Base-by-base conservation (phyloP, 352 stramenopile species). In the Phytophthora brassicae region DNA sequence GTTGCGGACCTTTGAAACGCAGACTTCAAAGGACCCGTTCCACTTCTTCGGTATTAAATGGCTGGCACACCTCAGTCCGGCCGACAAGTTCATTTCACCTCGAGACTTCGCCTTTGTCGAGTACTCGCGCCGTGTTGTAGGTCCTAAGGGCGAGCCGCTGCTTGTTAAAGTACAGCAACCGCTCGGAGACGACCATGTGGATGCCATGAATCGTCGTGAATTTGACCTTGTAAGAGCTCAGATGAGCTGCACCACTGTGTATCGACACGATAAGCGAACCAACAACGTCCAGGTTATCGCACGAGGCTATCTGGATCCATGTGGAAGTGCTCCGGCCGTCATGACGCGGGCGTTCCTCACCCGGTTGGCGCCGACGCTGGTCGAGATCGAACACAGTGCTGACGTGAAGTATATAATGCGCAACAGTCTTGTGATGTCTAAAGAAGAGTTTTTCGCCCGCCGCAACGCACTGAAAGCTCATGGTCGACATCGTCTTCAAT, bases 321-420 rank as follows among this genome's bases (percentile, higher is more conserved):
- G 71, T 17, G 72, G 74, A 7, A 74, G 48, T 24, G 69, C 72
- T 1, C 57, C 67, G 3, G 46, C 45, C 12, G 67, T 74, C 16
- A 77, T 83, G 60, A 67, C 57, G 2, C 72, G 72, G 12, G 61
- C 74, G 3, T 83, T 79, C 51, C 53, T 83, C 19, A 72, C 74
- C 23, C 70, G 73, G 11, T 70, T 83, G 29, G 72, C 72, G 11
- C 74, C 74, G 1, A 80, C 70, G 36, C 68, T 83, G 45, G 70
- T 80, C 4, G 72, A 69, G 49, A 60, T 83, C 12, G 71, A 76
- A 45, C 69, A 72, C 66, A 74, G 72, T 22, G 74, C 72, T 13
- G 74, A 84, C 20, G 74, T 84, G 57, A 83, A 83, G 56, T 80
- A 80, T 55, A 83, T 80, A 45, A 83, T 79, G 72, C 72, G 66